Evolutionary conservation across 2,329 filamentous ascomycete species (phyloP).

Genomic region (Xylariales sp.): DNA sequence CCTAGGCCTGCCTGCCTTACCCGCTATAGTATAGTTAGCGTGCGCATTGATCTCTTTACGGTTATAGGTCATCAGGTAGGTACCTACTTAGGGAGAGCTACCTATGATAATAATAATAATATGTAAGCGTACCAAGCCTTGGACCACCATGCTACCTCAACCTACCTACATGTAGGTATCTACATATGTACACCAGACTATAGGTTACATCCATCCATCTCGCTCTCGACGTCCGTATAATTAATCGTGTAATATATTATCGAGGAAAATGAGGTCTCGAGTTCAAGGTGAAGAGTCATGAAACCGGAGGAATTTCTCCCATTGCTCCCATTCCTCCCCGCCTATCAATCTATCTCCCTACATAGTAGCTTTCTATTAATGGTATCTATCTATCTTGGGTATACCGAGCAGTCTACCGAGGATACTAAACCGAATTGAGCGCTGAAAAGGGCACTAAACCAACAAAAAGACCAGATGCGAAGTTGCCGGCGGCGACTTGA

Average conservation of each 20-base stretch:
- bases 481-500: background rate
- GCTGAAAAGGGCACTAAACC: conserved; percentile 1
- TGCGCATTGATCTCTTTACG: conserved; percentile 32
- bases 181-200: too few species aligned
- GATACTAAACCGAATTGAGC: conserved; percentile 8
- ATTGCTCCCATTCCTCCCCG: background rate
- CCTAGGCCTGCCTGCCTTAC: conserved; percentile 10
- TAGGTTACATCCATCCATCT: background rate
- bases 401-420: conserved; percentile 18
- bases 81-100: too few species aligned
- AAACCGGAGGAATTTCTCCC: conserved; percentile 16
- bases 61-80: too few species aligned
- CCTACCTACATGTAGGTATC: too few species aligned
- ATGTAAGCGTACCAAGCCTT: conserved; percentile 13
- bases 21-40: conserved; percentile 16
- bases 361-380: too few species aligned
- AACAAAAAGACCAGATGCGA: conserved; percentile 4
- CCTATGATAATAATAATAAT: conserved; percentile 17
- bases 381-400: conserved; percentile 1
- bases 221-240: background rate
- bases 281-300: background rate
- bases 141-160: background rate
- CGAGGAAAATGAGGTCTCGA: conserved; percentile 1
- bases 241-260: conserved; percentile 2
- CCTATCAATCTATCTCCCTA: background rate